Base-by-base conservation (phyloP, 768 basidiomycete genomes). In the Kwoniella europaea region DNA sequence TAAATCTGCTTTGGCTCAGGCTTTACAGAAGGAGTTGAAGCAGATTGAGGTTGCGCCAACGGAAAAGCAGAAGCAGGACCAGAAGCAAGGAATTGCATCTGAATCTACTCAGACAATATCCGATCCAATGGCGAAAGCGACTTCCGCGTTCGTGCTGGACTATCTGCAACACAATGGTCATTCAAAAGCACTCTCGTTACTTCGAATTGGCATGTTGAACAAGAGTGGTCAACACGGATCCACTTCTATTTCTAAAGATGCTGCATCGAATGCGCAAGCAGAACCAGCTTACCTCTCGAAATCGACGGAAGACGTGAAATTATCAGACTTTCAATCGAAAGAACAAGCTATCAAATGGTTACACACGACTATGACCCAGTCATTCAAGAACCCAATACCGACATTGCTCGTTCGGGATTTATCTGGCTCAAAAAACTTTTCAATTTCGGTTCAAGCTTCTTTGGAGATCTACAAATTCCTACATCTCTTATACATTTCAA, bases 111-210 rank as follows among this genome's bases (percentile, higher is more conserved):
- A 20, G 12, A n/a, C 35, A 12, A n/a, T 67, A 41, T 18, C 42
- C 20, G 67, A 66, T 59, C 20, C 65, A 22, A 84, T 87, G 62
- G 89, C 89, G 79, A 84, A 85, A 27, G 87, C 89, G 20, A 86
- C 93, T 22, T 90, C 90, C 62, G 88, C 89, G 35, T 88, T 97
- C 22, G 90, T 95, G 10, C 80, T 91, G 50, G 88, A 90, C 24
- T 94, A 94, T 81, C 87, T 97, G 43, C 86, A 89, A 2, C 93
- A 95, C 81, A 90, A 93, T 74, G 94, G 94, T 10, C 93, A 93
- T 77, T 88, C 88, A 16, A 88, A 87, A 50, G 89, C 93, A 0
- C 88, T 91, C 5, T 86, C 87, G 18, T 88, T 90, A 1, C 90
- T 94, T 77, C 87, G 89, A 75, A 86, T 85, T 12, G 90, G 88